These are phyloP conservation scores for Paracoccidioides lutzii DNA, from an alignment of 2,329 filamentous ascomycete species.

Conservation along the genomic window DNA sequence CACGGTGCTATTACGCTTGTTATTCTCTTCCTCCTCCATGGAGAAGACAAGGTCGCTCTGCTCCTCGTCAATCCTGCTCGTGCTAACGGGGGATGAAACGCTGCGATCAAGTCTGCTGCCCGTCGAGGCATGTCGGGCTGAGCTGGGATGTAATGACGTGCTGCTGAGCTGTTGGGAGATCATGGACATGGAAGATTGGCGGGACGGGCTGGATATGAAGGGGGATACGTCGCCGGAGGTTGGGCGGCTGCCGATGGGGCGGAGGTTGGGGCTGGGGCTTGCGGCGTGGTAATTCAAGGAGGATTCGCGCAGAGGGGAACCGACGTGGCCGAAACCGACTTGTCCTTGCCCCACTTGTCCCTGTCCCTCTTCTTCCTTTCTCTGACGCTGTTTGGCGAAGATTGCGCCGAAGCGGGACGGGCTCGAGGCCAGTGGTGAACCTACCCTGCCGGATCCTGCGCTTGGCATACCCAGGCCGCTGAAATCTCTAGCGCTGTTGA, in stretches of 20 bases:
- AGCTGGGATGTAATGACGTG: slow-evolving; percentile 31
- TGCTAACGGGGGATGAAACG: slow-evolving; percentile 34
- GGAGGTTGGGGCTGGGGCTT: slow-evolving; percentile 35
- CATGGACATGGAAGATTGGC: slow-evolving; percentile 48
- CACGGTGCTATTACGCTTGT: slow-evolving; percentile 26
- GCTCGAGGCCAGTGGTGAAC: slow-evolving; percentile 45
- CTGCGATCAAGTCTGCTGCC: slow-evolving; percentile 30
- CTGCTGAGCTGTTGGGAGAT: slow-evolving; percentile 45
- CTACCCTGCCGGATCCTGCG: slow-evolving; percentile 37
- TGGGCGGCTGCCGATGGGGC: slow-evolving; percentile 37
- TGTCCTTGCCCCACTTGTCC: slow-evolving; percentile 29
- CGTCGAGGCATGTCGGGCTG: slow-evolving; percentile 24
- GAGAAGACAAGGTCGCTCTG: slow-evolving; percentile 36
- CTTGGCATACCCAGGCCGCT: slow-evolving; percentile 39
- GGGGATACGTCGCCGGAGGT: slow-evolving; percentile 37
- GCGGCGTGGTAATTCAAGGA: slow-evolving; percentile 35
- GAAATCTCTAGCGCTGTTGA: slow-evolving; percentile 34
- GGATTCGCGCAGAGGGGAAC: slow-evolving; percentile 53
- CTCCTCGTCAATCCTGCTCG: slow-evolving; percentile 37
- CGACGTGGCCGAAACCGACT: slow-evolving; percentile 47
- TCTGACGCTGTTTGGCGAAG: slow-evolving; percentile 42
- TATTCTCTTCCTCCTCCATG: slow-evolving; percentile 39
- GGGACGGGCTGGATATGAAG: slow-evolving; percentile 42
- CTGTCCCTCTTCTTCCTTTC: slow-evolving; percentile 38
- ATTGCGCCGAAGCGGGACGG: slow-evolving; percentile 50